Base-by-base conservation (phyloP, 768 basidiomycete genomes). In the Tulasnella sp. region DNA sequence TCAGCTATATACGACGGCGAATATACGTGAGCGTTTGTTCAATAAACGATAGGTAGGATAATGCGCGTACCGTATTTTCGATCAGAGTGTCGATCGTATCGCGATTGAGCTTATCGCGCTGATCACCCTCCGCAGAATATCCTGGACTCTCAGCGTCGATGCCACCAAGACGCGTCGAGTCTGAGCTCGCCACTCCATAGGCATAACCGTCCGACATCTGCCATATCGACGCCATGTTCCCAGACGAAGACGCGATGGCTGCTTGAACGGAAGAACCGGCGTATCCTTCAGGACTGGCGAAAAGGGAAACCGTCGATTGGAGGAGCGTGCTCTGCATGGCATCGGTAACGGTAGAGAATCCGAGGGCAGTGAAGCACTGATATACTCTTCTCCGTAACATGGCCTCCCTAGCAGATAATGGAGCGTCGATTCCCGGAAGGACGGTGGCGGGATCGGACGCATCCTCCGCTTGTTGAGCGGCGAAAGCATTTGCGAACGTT, bases 241-340 rank as follows among this genome's bases (percentile, higher is more conserved):
- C 94, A 0, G 88, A 78, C 4, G 84, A 88, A 0, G 88, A 84
- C 0, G 88, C 86, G 64, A 97, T 95, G 0, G 90, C 88, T 0
- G 93, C 93, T 70, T 98, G 95, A 17, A 96, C 80, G 0, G 85
- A 81, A 1, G 89, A 90, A 1, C 89, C 84, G 0, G 78, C 74
- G 68, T 89, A 92, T 0, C 81, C 83, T 58, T 98, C 94, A 0
- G 87, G 82, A 66, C 91, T 88, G 2, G 91, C 86, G 67, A 98
- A 92, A 5, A 91, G 75, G 2, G 82, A 73, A 15, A 93, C 81
- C 0, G 82, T 84, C 2, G 89, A 87, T 64, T 91, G 88, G 10
- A 98, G 74, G 11, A 99, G 73, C 1, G 79, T 80, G 4, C 79
- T 73, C 71, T 95, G 95, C n/a, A 85, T 84, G 0, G 85, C 78